Base-by-base conservation (phyloP, 352 stramenopile genomes). In the Phytophthora uliginosa region DNA sequence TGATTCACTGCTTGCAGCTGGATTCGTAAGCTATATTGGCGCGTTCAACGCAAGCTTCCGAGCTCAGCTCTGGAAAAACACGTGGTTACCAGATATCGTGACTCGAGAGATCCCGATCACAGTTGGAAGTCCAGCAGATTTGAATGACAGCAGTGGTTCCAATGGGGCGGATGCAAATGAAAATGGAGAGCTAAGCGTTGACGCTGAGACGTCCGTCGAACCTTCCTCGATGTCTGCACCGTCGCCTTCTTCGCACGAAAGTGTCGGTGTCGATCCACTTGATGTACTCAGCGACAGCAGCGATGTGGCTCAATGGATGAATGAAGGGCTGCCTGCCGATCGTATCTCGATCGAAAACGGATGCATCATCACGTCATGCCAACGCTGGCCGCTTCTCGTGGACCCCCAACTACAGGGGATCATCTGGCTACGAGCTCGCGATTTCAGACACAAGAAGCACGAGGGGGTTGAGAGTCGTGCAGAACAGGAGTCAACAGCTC, bases 281-380 rank as follows among this genome's bases (percentile, higher is more conserved):
- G 76, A 89, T 24, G 91, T 98, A 56, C 78, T 98, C 0, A 97
- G 88, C 34, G 88, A 95, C 58, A 92, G 90, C 13, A 91, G 89
- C 33, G 64, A 93, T 6, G 82, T 97, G 1, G 95, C 94, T 0
- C 85, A 97, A 53, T 98, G 94, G 95, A 93, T 97, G 88, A 98
- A 98, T 61, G 93, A 98, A 82, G 91, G 90, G 0, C 71, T 98
- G 0, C 94, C 94, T 2, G 83, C 93, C 0, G 94, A 98, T 69
- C 83, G 92, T 7, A 98, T 98, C 15, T 98, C 91, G 10, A 88
- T 97, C 15, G 95, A 98, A 64, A 98, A 98, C 58, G 95, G 93
- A 18, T 96, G 89, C 55, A 98, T 98, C 59, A 95, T 98, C 51
- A 91, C 88, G 36, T 95, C 89, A 24, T 97, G 86, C 52, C 84